These are phyloP conservation scores for Boletus sp. DNA, from an alignment of 1,284 basidiomycete genomes.

Conservation along the genomic window DNA sequence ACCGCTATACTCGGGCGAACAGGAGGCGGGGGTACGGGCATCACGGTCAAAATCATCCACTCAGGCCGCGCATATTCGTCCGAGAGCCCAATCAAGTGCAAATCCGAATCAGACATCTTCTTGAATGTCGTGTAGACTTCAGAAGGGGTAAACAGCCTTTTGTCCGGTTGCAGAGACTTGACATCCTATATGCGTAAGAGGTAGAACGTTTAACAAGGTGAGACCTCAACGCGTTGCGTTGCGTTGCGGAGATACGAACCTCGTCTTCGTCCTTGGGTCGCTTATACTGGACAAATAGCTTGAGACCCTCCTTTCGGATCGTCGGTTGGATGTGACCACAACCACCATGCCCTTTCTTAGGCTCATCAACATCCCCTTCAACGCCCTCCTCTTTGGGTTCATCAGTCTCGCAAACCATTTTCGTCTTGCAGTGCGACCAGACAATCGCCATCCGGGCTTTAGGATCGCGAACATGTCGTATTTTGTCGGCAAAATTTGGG, in stretches of 20 bases:
- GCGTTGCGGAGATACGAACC: conserved; percentile 55
- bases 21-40: conserved; percentile 97
- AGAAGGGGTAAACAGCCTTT: conserved; percentile 80
- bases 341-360: conserved; percentile 88
- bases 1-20: conserved; percentile 97
- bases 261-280: conserved; percentile 91
- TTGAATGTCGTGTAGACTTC: conserved; percentile 91
- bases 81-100: conserved; percentile 90
- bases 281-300: conserved; percentile 96
- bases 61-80: conserved; percentile 96
- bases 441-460: conserved; percentile 87
- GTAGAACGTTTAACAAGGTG: conserved; percentile 13
- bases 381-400: conserved; percentile 82
- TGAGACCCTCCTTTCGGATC: conserved; percentile 92
- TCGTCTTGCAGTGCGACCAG: conserved; percentile 82
- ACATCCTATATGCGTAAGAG: conserved; percentile 52
- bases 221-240: neutral
- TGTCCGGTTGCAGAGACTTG: conserved; percentile 86
- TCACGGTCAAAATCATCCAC: conserved; percentile 99
- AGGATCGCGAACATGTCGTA: conserved; percentile 81
- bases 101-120: conserved; percentile 89
- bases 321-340: conserved; percentile 92
- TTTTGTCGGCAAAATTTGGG: conserved; percentile 76
- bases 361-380: conserved; percentile 67
- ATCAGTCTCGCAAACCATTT: conserved; percentile 83